Conservation (phyloP, 2,329 filamentous ascomycete genomes). For the Albophoma yamanashiensis region DNA sequence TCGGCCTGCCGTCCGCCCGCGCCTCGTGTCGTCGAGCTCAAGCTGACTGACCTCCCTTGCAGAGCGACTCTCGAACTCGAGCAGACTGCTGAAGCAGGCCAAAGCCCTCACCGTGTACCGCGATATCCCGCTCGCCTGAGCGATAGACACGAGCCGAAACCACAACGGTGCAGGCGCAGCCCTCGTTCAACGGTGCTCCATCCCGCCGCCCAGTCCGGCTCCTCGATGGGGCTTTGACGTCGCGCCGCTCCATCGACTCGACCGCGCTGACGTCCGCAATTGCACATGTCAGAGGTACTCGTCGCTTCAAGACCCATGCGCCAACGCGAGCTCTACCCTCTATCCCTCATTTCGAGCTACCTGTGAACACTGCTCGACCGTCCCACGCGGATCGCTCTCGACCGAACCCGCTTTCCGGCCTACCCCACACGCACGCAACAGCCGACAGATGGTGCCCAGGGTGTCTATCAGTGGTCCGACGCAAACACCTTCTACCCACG, state of each 20-base stretch:
- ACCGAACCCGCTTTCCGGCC: conserved; percentile 4
- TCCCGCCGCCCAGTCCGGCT: not conserved
- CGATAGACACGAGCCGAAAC: not conserved
- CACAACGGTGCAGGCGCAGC: not conserved
- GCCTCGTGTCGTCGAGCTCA: not conserved
- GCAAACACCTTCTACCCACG: not conserved
- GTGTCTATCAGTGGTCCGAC: conserved; percentile 6
- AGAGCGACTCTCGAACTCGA: conserved; percentile 13
- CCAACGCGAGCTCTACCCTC: conserved; percentile 24
- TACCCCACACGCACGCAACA: conserved; percentile 1
- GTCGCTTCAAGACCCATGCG: conserved; percentile 22
- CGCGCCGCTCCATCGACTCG: not conserved
- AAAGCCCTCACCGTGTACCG: not conserved
- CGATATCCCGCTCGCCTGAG: not conserved
- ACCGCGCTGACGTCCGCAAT: conserved; percentile 6
- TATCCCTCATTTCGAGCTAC: conserved; percentile 20
- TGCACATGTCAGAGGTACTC: conserved; percentile 10
- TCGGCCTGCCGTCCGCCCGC: not conserved
- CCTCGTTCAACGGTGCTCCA: not conserved
- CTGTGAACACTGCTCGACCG: conserved; percentile 17
- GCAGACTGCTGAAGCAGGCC: conserved; percentile 9
- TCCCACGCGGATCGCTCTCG: conserved; percentile 8
- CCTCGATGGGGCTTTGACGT: conserved; percentile 2
- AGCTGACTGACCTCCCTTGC: conserved; percentile 8
- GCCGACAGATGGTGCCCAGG: conserved; percentile 14